phyloP scores from a whole-genome alignment of 192 early-diverging fungal species.

The Martensiomyces pterosporus region DNA sequence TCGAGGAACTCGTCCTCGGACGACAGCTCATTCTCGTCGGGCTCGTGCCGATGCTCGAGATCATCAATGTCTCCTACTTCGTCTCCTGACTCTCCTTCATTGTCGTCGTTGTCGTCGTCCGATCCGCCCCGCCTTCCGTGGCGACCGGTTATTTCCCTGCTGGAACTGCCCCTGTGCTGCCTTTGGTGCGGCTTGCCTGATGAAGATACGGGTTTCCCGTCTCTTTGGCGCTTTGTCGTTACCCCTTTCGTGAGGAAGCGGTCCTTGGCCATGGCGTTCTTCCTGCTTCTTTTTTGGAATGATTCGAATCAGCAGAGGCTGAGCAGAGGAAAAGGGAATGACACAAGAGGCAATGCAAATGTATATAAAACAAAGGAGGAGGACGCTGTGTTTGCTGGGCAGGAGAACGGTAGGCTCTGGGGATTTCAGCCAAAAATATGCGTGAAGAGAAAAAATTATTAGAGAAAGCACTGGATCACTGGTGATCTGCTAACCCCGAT shows the following conservation, averaged over 20 bases:
- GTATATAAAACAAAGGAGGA: constrained; percentile 1
- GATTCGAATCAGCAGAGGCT: neutral
- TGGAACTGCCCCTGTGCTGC: neutral
- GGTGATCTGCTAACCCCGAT: too few species aligned
- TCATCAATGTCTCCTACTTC: constrained; percentile 27
- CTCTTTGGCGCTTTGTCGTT: constrained; percentile 37
- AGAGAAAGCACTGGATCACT: too few species aligned
- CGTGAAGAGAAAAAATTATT: too few species aligned
- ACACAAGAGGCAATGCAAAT: too few species aligned
- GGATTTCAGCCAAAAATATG: too few species aligned
- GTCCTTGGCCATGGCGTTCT: constrained; percentile 44
- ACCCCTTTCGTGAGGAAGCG: constrained; percentile 43
- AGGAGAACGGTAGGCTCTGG: too few species aligned
- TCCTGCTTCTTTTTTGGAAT: constrained; percentile 1
- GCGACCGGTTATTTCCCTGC: neutral
- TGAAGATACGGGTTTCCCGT: constrained; percentile 11
- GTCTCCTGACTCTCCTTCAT: constrained; percentile 12
- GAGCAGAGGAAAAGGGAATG: neutral
- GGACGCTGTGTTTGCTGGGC: too few species aligned
- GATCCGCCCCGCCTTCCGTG: too few species aligned
- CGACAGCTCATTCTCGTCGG: constrained; percentile 15
- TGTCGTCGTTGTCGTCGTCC: constrained; percentile 1
- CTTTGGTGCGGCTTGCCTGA: constrained; percentile 4
- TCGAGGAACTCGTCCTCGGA: constrained; percentile 66
- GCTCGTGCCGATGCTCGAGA: constrained; percentile 29